Conservation (phyloP, 2,329 filamentous ascomycete genomes). For the Coleophoma cylindrospora region DNA sequence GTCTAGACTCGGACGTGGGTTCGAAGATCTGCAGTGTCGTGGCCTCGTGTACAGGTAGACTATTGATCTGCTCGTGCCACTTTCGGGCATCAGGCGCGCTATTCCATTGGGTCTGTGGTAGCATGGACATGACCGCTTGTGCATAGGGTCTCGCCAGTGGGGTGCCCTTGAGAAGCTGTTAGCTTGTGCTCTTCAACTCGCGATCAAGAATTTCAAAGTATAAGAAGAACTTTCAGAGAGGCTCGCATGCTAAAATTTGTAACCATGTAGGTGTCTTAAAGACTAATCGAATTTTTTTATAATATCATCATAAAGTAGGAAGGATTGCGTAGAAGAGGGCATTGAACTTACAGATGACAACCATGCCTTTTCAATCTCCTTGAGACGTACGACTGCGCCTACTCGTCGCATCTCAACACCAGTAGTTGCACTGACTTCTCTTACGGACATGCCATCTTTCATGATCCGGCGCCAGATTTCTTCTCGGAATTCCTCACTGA, state of each 20-base stretch:
- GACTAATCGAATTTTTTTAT: constrained; percentile 89
- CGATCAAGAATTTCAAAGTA: constrained; percentile 5
- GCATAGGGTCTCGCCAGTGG: constrained; percentile 72
- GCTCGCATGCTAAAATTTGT: constrained; percentile 70
- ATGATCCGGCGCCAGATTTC: constrained; percentile 57
- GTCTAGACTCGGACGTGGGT: constrained; percentile 57
- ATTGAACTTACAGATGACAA: constrained; percentile 51
- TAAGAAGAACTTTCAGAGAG: constrained; percentile 55
- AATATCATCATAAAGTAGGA: constrained; percentile 57
- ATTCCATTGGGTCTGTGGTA: constrained; percentile 61
- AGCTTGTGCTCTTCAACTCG: constrained; percentile 13
- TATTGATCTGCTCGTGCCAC: constrained; percentile 56
- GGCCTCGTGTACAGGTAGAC: constrained; percentile 55
- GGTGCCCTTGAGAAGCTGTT: constrained; percentile 56
- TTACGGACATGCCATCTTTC: constrained; percentile 48
- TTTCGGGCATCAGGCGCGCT: constrained; percentile 13
- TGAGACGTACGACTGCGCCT: constrained; percentile 63
- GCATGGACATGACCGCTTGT: constrained; percentile 71
- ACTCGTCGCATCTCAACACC: constrained; percentile 66
- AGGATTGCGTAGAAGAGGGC: constrained; percentile 14
- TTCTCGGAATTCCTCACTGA: constrained; percentile 60
- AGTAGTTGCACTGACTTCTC: constrained; percentile 57
- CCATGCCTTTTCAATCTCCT: constrained; percentile 65
- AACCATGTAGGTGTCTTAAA: constrained; percentile 97
- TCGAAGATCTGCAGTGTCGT: constrained; percentile 62